These are phyloP conservation scores for Crotalaria pallida DNA, from an alignment of 306 rosid species.

Conservation along the genomic window DNA sequence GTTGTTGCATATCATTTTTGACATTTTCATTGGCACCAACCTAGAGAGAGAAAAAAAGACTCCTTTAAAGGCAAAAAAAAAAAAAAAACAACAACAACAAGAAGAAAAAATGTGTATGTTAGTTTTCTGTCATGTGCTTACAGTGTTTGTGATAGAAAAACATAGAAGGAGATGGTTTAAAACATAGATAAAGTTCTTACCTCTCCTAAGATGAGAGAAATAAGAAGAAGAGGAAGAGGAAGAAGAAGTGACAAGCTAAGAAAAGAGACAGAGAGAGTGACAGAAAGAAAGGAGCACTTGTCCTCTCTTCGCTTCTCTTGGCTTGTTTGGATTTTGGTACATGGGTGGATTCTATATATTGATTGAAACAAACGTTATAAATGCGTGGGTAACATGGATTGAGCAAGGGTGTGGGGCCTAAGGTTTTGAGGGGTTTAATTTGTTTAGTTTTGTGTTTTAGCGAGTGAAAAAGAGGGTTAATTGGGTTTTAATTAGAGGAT, in stretches of 20 bases:
- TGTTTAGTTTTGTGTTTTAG: neutral
- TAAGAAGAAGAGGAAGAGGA: constrained; percentile 19
- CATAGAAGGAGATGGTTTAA: neutral
- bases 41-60: too few relatives aligned
- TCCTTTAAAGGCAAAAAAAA: neutral
- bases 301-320: neutral
- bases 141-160: neutral
- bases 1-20: neutral
- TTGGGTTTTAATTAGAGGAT: constrained; percentile 34
- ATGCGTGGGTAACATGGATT: too few relatives aligned
- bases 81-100: too few relatives aligned
- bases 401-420: too few relatives aligned
- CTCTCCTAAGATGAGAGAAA: constrained; percentile 34
- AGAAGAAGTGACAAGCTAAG: neutral
- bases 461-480: neutral
- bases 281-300: neutral
- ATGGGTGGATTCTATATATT: neutral
- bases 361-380: too few relatives aligned
- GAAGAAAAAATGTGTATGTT: too few relatives aligned
- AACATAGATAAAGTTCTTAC: constrained; percentile 23
- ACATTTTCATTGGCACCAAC: neutral
- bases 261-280: constrained; percentile 1
- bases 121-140: too few relatives aligned
- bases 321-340: neutral
- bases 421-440: neutral